These are phyloP conservation scores for Bryoglossum gracile DNA, from an alignment of 495 filamentous ascomycete species.

Conservation along the genomic window DNA sequence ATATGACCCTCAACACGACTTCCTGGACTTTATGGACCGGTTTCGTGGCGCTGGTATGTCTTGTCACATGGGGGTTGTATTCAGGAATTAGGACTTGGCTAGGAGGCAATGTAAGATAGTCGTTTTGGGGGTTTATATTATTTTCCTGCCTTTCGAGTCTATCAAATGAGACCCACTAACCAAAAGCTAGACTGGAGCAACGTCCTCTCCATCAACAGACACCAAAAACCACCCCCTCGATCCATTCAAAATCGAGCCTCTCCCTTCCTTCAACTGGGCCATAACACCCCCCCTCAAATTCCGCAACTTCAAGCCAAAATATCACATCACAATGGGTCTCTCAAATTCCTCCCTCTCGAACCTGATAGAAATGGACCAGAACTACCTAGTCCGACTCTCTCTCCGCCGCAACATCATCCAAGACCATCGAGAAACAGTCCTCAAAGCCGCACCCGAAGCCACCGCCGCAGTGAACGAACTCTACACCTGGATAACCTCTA, in stretches of 20 bases:
- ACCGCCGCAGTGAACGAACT: conserved; percentile 51
- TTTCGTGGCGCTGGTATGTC: too few relatives aligned
- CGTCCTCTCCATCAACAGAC: too few relatives aligned
- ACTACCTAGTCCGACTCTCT: conserved; percentile 49
- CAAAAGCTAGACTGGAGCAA: too few relatives aligned
- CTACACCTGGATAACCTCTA: conserved; percentile 54
- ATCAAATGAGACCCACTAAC: too few relatives aligned
- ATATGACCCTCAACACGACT: too few relatives aligned
- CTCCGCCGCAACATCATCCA: conserved; percentile 45
- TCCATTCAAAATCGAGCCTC: conserved; percentile 33
- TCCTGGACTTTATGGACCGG: too few relatives aligned
- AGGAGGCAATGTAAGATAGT: too few relatives aligned
- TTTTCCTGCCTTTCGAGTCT: too few relatives aligned
- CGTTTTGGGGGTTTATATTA: too few relatives aligned
- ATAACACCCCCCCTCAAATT: conserved; percentile 51
- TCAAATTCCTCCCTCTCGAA: conserved; percentile 47
- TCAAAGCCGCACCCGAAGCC: conserved; percentile 37
- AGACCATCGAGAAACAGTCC: conserved; percentile 39
- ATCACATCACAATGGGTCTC: conserved; percentile 66
- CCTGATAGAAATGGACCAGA: conserved; percentile 59
- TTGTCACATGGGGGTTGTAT: too few relatives aligned
- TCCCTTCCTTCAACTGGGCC: conserved; percentile 53
- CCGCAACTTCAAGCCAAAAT: conserved; percentile 63
- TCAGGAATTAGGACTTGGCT: too few relatives aligned
- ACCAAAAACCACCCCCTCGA: not conserved